A percentile compares a stretch with the other conserved stretches of the same genome.
These are phyloP conservation scores for Aspergillus aculeatinus DNA, from an alignment of 2,329 filamentous ascomycete genomes.

Conservation along the genomic window DNA sequence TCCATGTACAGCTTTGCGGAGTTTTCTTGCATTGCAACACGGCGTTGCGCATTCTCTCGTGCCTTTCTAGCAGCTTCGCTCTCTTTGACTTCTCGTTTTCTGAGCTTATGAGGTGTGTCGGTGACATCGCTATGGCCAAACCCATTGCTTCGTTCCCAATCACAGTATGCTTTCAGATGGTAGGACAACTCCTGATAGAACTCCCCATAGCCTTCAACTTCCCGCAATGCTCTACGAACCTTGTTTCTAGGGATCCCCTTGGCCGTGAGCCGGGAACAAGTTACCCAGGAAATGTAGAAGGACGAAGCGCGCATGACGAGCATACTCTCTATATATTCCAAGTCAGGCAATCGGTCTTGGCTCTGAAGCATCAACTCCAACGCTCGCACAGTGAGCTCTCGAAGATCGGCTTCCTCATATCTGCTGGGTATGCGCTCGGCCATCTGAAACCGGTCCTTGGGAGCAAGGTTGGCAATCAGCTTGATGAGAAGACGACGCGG, in stretches of 20 bases:
- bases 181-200: slow-evolving; percentile 34
- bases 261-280: slow-evolving; percentile 20
- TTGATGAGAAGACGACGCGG: slow-evolving; percentile 36
- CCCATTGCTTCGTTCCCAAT: slow-evolving; percentile 10
- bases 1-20: slow-evolving; percentile 42
- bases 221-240: slow-evolving; percentile 24
- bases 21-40: slow-evolving; percentile 55
- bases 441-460: slow-evolving; percentile 22
- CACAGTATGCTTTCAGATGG: slow-evolving; percentile 21
- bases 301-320: slow-evolving; percentile 27
- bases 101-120: slow-evolving; percentile 46
- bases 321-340: slow-evolving; percentile 9
- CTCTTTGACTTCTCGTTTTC: slow-evolving; percentile 51
- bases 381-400: slow-evolving; percentile 14
- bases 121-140: background rate
- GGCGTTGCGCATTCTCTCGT: slow-evolving; percentile 56
- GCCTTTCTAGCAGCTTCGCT: slow-evolving; percentile 52
- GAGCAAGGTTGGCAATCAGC: slow-evolving; percentile 22
- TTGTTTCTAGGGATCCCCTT: slow-evolving; percentile 22
- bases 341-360: slow-evolving; percentile 5
- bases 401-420: slow-evolving; percentile 15
- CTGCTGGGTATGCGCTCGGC: slow-evolving; percentile 11
- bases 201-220: slow-evolving; percentile 24
- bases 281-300: slow-evolving; percentile 36
- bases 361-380: slow-evolving; percentile 16